Base-by-base conservation (phyloP, 208 protist species). In the Trichomonas tenax region DNA sequence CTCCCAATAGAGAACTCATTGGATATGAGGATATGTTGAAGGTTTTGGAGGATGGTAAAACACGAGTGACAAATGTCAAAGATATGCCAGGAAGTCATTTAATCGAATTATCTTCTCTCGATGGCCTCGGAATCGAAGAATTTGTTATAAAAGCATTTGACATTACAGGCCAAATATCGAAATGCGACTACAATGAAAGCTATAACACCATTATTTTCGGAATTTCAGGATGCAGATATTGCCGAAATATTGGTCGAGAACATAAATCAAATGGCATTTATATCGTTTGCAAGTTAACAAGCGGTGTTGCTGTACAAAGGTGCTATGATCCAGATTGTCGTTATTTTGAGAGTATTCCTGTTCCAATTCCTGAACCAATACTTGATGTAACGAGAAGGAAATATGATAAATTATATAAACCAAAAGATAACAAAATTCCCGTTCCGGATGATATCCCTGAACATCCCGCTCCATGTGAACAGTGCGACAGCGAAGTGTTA, bases 201-300 rank as follows among this genome's bases (percentile, higher is more conserved):
- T 93, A 49, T 51, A n/a, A 51, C 31, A 51, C 86, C 36, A 6
- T 93, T 11, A 34, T 41, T 34, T 51, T 93, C 26, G 26, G 17
- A 11, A 51, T 93, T 17, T 34, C 41, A 38, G 86, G 86, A 15
- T 93, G 44, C 17, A 93, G 86, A 93, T 93, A 93, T 15, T 93
- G 86, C 44, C 8, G 44, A 34, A 34, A 51, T 4, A 93, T 93
- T 15, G 44, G 44, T 11, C 26, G 86, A 51, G 86, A 93, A 38
- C 86, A 93, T 51, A 93, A 93, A 51, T 93, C 86, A 8, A 93
- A 93, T 93, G 15, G 14, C 11, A 93, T 93, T 31, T 93, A 93
- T 38, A 17, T 93, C 0, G 40, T 93, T 6, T 8, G 3, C 21
- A 48, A 38, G 3, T 15, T 93, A 51, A 34, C 40, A 38, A 51